Evolutionary conservation across 495 filamentous ascomycete species (phyloP).

Genomic region (Aspergillus diversus): DNA sequence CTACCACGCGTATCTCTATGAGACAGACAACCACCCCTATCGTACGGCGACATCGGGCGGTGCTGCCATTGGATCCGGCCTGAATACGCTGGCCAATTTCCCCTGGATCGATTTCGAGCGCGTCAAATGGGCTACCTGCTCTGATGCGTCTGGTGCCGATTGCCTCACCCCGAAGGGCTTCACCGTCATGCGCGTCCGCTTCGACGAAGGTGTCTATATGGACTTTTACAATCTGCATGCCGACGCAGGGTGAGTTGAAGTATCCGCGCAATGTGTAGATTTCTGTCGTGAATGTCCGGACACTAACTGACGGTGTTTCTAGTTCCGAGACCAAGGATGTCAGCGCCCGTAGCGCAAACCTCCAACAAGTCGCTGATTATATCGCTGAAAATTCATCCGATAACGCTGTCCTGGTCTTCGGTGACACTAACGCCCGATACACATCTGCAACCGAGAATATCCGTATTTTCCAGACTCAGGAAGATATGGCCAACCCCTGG

Average conservation of each 20-base stretch:
- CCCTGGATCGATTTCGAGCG: conserved; percentile 58
- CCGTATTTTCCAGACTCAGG: conserved; percentile 47
- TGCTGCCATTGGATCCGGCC: conserved; percentile 60
- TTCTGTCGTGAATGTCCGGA: not conserved
- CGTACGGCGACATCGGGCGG: conserved; percentile 63
- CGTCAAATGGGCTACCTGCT: conserved; percentile 60
- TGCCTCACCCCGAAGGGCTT: conserved; percentile 70
- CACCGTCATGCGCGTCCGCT: conserved; percentile 58
- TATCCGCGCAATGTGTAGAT: no score
- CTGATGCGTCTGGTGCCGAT: conserved; percentile 53
- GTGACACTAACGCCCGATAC: conserved; percentile 64
- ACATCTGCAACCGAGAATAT: conserved; percentile 55
- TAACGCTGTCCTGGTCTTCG: conserved; percentile 62
- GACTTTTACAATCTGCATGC: conserved; percentile 67
- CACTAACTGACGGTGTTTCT: not conserved
- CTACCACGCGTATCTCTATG: conserved; percentile 63
- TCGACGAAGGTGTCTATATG: conserved; percentile 52
- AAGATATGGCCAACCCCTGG: conserved; percentile 55
- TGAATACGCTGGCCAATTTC: conserved; percentile 63
- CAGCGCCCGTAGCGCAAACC: conserved; percentile 54
- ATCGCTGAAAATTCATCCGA: conserved; percentile 55
- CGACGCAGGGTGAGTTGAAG: conserved; percentile 53
- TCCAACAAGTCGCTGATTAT: conserved; percentile 58
- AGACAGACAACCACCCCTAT: conserved; percentile 56
- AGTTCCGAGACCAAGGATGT: conserved; percentile 48